These are phyloP conservation scores for Phoma sp. DNA, from an alignment of 2,329 filamentous ascomycete species.

Conservation along the genomic window DNA sequence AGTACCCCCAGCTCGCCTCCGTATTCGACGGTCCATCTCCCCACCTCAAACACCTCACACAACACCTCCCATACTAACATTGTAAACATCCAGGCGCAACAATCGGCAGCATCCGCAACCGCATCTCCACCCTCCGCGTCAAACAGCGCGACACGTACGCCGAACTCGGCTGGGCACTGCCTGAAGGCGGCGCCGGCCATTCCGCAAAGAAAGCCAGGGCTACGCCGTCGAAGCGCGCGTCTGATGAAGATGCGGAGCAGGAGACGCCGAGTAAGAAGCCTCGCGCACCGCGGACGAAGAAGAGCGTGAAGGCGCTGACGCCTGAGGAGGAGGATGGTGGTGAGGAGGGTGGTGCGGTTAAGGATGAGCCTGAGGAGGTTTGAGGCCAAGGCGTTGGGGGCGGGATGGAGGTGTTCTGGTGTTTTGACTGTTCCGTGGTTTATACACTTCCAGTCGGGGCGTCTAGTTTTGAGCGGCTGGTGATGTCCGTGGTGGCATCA, in stretches of 20 bases:
- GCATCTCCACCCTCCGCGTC: constrained; percentile 18
- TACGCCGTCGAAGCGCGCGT: constrained; percentile 11
- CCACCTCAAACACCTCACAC: too few species aligned
- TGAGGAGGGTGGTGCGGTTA: not conserved
- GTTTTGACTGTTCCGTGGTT: not conserved
- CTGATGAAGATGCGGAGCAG: not conserved
- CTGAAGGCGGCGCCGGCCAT: constrained; percentile 15
- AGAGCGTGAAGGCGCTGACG: constrained; percentile 1
- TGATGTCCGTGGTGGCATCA: not conserved
- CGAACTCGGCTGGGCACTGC: constrained; percentile 20
- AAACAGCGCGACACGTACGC: constrained; percentile 25
- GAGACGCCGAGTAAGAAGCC: constrained; percentile 21
- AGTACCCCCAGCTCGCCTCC: constrained; percentile 22
- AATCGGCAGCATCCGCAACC: constrained; percentile 26
- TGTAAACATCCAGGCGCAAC: constrained; percentile 11
- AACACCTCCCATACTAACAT: too few species aligned
- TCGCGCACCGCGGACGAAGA: constrained; percentile 12
- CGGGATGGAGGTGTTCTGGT: too few species aligned
- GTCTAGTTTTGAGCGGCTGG: too few species aligned
- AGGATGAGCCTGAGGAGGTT: constrained; percentile 5
- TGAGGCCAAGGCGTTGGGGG: not conserved
- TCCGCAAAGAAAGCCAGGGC: constrained; percentile 12
- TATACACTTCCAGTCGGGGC: not conserved
- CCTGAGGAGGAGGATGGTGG: constrained; percentile 3
- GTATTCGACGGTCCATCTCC: constrained; percentile 24